These are phyloP conservation scores for Piloderma croceum DNA, from an alignment of 768 basidiomycete genomes.

Conservation along the genomic window DNA sequence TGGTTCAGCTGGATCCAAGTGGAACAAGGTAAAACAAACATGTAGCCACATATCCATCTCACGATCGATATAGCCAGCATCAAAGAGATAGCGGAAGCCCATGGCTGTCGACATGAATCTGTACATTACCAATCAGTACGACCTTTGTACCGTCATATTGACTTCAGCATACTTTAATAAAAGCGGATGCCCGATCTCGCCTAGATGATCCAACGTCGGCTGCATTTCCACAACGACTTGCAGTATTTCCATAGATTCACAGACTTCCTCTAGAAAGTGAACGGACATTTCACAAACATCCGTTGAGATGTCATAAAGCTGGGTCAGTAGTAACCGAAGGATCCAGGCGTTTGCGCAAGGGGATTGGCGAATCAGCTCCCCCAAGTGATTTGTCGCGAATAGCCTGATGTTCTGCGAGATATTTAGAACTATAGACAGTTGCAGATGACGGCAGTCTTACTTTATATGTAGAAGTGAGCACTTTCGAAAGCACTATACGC, in stretches of 20 bases:
- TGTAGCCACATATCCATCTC: slow-evolving; percentile 97
- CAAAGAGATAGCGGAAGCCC: slow-evolving; percentile 89
- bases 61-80: slow-evolving; percentile 86
- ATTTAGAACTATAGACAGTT: background rate
- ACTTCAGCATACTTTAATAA: slow-evolving; percentile 70
- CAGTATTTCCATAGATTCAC: slow-evolving; percentile 76
- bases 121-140: background rate
- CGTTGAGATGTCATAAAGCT: slow-evolving; percentile 87
- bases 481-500: slow-evolving; percentile 88
- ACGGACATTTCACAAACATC: slow-evolving; percentile 92
- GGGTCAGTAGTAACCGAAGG: slow-evolving; percentile 84
- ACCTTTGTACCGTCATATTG: background rate
- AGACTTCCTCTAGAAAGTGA: slow-evolving; percentile 83
- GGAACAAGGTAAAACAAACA: slow-evolving; percentile 32
- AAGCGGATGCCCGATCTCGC: slow-evolving; percentile 84
- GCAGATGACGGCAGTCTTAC: slow-evolving; percentile 39
- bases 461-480: slow-evolving; percentile 89
- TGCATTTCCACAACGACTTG: slow-evolving; percentile 92
- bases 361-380: slow-evolving; percentile 66
- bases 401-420: slow-evolving; percentile 69
- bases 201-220: slow-evolving; percentile 92
- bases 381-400: slow-evolving; percentile 85
- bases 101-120: slow-evolving; percentile 94
- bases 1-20: slow-evolving; percentile 6
- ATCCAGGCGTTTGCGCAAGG: slow-evolving; percentile 78